Conservation (phyloP, 805 yeast species). For the Blastobotrys terrestris region DNA sequence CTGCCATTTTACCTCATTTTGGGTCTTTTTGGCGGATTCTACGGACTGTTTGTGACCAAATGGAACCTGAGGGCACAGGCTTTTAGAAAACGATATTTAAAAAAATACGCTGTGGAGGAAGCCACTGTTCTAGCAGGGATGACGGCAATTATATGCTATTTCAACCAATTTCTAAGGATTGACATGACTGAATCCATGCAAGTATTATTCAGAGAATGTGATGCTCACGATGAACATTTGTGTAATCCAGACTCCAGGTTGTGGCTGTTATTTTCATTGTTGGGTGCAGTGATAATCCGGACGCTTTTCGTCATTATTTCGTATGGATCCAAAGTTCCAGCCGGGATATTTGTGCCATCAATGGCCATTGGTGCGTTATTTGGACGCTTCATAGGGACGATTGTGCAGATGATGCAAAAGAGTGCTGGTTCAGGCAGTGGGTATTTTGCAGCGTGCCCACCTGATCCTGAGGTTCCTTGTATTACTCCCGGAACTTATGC, state of each 20-base stretch:
- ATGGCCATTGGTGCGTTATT: conserved; percentile 59
- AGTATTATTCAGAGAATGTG: conserved; percentile 78
- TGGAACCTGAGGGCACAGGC: conserved; percentile 70
- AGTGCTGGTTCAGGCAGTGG: neutral
- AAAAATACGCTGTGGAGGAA: conserved; percentile 58
- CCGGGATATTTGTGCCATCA: conserved; percentile 58
- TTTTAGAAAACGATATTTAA: conserved; percentile 66
- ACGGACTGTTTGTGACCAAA: conserved; percentile 72
- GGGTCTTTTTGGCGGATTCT: conserved; percentile 88
- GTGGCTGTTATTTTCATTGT: conserved; percentile 44
- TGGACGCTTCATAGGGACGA: conserved; percentile 46
- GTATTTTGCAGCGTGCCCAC: conserved; percentile 38
- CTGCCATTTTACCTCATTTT: conserved; percentile 65
- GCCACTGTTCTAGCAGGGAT: conserved; percentile 58
- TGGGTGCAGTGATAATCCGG: conserved; percentile 67
- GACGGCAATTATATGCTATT: conserved; percentile 74
- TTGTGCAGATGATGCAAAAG: conserved; percentile 32
- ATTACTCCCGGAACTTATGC: conserved; percentile 95
- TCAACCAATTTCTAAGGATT: conserved; percentile 68
- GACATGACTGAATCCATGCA: conserved; percentile 98
- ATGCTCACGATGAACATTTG: conserved; percentile 36
- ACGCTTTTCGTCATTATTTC: conserved; percentile 70
- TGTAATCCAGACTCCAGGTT: conserved; percentile 24
- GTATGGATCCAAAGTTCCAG: conserved; percentile 59
- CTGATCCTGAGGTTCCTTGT: conserved; percentile 41